Evolutionary conservation across 768 basidiomycete genomes (phyloP).

Genomic region (Termitomyces titanicus): DNA sequence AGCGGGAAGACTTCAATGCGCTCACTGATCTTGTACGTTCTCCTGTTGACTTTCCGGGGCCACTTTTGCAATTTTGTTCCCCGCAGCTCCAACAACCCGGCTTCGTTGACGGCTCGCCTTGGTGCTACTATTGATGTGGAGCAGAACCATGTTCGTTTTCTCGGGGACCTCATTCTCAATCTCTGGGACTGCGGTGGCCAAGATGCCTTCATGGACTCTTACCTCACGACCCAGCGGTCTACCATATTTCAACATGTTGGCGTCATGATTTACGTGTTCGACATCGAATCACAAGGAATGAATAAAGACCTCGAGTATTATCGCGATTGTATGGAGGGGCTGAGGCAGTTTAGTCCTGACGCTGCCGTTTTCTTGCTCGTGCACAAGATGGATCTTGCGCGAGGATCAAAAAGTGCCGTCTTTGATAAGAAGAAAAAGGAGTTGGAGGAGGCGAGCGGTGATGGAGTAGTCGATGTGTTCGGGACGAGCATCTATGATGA

Average conservation of each 20-base stretch:
- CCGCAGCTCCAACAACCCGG: slow-evolving; percentile 91
- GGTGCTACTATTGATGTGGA: slow-evolving; percentile 98
- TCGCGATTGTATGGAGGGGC: slow-evolving; percentile 82
- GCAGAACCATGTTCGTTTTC: slow-evolving; percentile 94
- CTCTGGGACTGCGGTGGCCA: slow-evolving; percentile 99
- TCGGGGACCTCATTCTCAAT: slow-evolving; percentile 93
- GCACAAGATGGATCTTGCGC: slow-evolving; percentile 97
- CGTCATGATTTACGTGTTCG: slow-evolving; percentile 98
- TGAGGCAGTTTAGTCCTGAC: slow-evolving; percentile 74
- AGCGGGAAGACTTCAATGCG: slow-evolving; percentile 98
- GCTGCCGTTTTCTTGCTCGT: slow-evolving; percentile 87
- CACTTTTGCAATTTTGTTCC: slow-evolving; percentile 4
- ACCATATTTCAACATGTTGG: slow-evolving; percentile 97
- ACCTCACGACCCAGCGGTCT: slow-evolving; percentile 86
- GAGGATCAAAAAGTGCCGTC: slow-evolving; percentile 51
- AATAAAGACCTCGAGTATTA: slow-evolving; percentile 89
- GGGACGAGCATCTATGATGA: slow-evolving; percentile 98
- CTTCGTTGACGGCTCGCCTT: slow-evolving; percentile 84
- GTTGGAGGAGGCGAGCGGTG: slow-evolving; percentile 63
- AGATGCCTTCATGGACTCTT: slow-evolving; percentile 96
- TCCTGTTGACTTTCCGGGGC: slow-evolving; percentile 1
- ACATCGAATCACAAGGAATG: slow-evolving; percentile 85
- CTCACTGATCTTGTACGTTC: slow-evolving; percentile 92
- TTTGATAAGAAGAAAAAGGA: slow-evolving; percentile 76
- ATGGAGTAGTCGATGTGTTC: slow-evolving; percentile 65